These are phyloP conservation scores for Talinum fruticosum DNA, from an alignment of 148 eudicot species.

Conservation along the genomic window DNA sequence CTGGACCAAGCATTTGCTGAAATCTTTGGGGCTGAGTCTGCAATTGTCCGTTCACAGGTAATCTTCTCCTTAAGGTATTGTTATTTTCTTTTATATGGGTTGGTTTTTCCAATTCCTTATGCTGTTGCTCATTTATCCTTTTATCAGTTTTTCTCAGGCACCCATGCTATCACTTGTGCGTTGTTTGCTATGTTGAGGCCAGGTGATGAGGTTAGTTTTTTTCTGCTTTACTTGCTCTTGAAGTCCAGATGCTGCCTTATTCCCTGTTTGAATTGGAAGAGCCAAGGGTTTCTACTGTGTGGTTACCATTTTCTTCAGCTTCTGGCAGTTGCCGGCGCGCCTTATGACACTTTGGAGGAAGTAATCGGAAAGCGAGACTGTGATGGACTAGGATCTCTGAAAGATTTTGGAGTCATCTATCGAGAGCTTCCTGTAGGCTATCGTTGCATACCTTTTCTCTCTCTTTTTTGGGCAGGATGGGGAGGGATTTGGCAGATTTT, in stretches of 20 bases:
- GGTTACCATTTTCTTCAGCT: slow-evolving; percentile 59
- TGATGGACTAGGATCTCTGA: slow-evolving; percentile 71
- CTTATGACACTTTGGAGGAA: slow-evolving; percentile 95
- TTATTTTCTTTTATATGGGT: neutral
- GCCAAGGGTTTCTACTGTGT: slow-evolving; percentile 1
- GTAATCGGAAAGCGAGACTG: slow-evolving; percentile 92
- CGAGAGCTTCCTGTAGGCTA: slow-evolving; percentile 71
- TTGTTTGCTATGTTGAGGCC: slow-evolving; percentile 93
- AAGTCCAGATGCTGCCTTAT: neutral
- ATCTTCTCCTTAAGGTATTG: neutral
- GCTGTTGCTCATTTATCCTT: slow-evolving; percentile 8
- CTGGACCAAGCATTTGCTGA: slow-evolving; percentile 88
- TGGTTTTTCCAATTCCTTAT: neutral
- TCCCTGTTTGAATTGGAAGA: neutral
- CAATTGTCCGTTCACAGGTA: slow-evolving; percentile 93
- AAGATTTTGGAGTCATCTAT: slow-evolving; percentile 81
- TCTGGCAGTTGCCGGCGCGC: slow-evolving; percentile 97
- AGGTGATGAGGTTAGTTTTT: slow-evolving; percentile 71
- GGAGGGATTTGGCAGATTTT: neutral
- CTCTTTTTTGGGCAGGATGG: neutral
- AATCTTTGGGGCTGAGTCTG: slow-evolving; percentile 94
- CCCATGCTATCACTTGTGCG: slow-evolving; percentile 98
- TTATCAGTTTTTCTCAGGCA: slow-evolving; percentile 94
- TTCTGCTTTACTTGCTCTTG: slow-evolving; percentile 1
- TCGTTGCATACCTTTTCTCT: neutral